Evolutionary conservation across 83 land plant genomes (phyloP), one percentile per base, ranked within the genome.

Genomic region (Picea abies): DNA sequence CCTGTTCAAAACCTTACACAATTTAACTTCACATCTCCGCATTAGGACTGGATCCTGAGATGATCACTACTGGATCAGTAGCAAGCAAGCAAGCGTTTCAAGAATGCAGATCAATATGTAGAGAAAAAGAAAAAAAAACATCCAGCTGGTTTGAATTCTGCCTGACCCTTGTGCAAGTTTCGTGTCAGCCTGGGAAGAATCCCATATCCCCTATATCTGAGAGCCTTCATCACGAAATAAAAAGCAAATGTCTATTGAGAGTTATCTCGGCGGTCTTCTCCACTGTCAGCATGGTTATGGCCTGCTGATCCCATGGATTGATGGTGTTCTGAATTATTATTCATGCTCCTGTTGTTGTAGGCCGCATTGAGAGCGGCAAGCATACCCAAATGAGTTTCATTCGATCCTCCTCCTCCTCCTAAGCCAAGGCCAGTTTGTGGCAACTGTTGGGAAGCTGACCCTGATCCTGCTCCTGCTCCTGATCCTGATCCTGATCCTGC

Each of bases 41-140:
- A 19, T n/a, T 72, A n/a, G 39, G 76, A 72, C 76, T 72, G 52
- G 56, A 72, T 72, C 76, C 76, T 22, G 78, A n/a, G 78, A 23
- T 75, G 23, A 49, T 4, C 60, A 23, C 77, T 14, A 14, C 60
- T 56, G 60, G 60, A 56, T 14, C 60, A 56, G 60, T 14, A 56
- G 60, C 16, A 56, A 56, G 60, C 60, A 56, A 56, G 60, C 60
- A 41, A 47, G 49, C 49, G 9, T 56, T 56, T 73, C 58, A 49
- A 56, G 12, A 56, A 75, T n/a, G 60, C 29, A 75, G 25, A 73
- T 44, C 47, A 12, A 10, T 20, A 52, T 52, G 56, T 52, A 52
- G 56, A 56, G 60, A 56, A 47, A 41, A 75, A 47, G 4, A 9
- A 44, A 71, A 44, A 71, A 8, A 11, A 35, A 14, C 22, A 39